phyloP scores from a whole-genome alignment of 2,329 filamentous ascomycete genomes.

The Phaeoacremonium minimum region DNA sequence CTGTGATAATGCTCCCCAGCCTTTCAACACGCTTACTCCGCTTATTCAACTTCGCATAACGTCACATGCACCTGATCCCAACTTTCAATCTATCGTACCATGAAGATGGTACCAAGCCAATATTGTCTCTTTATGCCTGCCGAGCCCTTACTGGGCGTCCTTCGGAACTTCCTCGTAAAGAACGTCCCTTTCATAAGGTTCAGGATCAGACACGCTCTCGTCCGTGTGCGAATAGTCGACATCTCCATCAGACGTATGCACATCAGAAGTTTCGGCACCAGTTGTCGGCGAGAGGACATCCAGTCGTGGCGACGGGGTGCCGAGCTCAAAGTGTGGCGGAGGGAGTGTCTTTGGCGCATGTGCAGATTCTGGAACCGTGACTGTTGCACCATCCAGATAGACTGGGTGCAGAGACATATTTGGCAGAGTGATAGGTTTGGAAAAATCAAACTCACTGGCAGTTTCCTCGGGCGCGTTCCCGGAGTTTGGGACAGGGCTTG shows the following conservation, averaged over 20 bases:
- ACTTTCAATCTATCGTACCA: too few species aligned
- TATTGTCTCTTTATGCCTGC: too few species aligned
- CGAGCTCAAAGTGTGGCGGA: not conserved
- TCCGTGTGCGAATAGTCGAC: constrained; percentile 9
- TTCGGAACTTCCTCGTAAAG: too few species aligned
- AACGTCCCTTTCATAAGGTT: constrained; percentile 9
- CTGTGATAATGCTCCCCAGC: too few species aligned
- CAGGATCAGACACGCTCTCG: constrained; percentile 8
- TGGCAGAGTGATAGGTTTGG: constrained; percentile 8
- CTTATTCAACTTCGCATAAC: too few species aligned
- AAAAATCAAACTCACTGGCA: constrained; percentile 13
- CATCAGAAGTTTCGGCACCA: constrained; percentile 7
- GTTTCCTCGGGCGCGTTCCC: constrained; percentile 1
- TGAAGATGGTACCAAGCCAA: too few species aligned
- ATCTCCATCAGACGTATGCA: constrained; percentile 9
- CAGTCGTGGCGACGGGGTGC: constrained; percentile 6
- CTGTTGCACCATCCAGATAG: not conserved
- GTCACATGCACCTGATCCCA: too few species aligned
- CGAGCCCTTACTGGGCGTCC: too few species aligned
- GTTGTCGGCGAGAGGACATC: constrained; percentile 10
- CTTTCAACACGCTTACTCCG: too few species aligned
- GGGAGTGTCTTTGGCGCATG: not conserved
- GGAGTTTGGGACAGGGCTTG: constrained; percentile 6
- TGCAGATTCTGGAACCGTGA: too few species aligned
- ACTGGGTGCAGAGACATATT: not conserved